These are phyloP conservation scores for Aspergillus fijiensis DNA, from an alignment of 2,329 filamentous ascomycete genomes.

Conservation along the genomic window DNA sequence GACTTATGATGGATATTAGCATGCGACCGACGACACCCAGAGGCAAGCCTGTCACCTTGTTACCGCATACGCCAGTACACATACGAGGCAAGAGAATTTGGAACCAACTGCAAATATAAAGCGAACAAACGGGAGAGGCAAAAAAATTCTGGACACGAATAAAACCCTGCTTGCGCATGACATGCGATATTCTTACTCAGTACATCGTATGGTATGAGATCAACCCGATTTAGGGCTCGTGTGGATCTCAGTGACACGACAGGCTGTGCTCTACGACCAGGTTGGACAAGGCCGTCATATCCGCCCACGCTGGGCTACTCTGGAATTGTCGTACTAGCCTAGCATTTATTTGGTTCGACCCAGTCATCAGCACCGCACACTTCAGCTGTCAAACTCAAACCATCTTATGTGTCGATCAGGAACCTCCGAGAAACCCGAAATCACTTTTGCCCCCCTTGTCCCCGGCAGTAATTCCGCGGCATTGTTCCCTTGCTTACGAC, in stretches of 20 bases:
- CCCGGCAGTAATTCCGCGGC: not conserved
- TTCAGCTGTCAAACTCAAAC: slow-evolving; percentile 8
- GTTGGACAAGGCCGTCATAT: slow-evolving; percentile 4
- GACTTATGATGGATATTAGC: not conserved
- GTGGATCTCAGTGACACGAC: slow-evolving; percentile 1
- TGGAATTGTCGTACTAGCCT: slow-evolving; percentile 1
- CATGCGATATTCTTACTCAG: not conserved
- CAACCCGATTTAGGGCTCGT: not conserved
- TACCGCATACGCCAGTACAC: not conserved
- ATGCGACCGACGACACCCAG: not conserved
- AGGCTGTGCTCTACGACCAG: not conserved
- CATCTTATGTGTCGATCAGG: slow-evolving; percentile 9
- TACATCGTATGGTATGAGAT: not conserved
- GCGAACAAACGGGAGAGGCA: not conserved
- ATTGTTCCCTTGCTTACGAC: slow-evolving; percentile 2
- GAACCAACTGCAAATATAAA: not conserved
- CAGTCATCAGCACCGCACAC: slow-evolving; percentile 2
- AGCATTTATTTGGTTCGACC: not conserved
- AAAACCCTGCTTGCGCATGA: not conserved
- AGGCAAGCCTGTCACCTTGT: not conserved
- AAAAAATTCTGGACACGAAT: not conserved
- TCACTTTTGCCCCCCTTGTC: not conserved
- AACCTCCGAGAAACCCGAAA: slow-evolving; percentile 11
- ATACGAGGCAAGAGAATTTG: not conserved
- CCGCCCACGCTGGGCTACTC: slow-evolving; percentile 1